Evolutionary conservation across 2,329 filamentous ascomycete genomes (phyloP).

Genomic region (Alternaria sp.): DNA sequence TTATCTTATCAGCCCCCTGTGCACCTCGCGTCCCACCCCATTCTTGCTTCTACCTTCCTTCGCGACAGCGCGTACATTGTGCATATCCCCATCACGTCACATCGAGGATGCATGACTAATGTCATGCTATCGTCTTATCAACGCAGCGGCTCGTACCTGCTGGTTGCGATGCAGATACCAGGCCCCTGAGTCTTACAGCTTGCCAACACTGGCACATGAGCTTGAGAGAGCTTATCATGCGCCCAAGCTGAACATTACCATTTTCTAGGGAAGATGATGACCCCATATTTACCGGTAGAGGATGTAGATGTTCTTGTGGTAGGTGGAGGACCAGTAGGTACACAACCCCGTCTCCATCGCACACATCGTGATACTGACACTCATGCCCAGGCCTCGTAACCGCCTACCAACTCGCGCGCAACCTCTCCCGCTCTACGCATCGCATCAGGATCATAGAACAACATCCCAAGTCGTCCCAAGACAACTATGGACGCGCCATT

Average conservation of each 20-base stretch:
- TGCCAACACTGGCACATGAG: conserved; percentile 3
- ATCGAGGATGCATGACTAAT: not conserved
- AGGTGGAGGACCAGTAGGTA: conserved; percentile 55
- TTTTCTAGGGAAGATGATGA: conserved; percentile 9
- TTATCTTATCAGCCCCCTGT: conserved; percentile 9
- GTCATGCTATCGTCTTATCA: conserved; percentile 3
- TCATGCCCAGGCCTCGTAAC: conserved; percentile 40
- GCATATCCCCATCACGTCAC: not conserved
- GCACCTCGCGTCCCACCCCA: not conserved
- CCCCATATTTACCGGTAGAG: conserved; percentile 10
- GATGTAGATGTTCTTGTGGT: conserved; percentile 32
- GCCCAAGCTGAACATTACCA: not conserved
- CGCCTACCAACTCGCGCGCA: conserved; percentile 56
- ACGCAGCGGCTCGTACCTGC: not conserved
- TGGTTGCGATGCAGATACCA: not conserved
- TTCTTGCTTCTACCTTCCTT: conserved; percentile 7
- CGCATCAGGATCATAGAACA: conserved; percentile 58
- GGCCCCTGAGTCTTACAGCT: not conserved
- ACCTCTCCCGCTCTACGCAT: conserved; percentile 48
- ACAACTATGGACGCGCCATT: conserved; percentile 61
- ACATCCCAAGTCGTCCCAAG: conserved; percentile 56
- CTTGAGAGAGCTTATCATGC: not conserved
- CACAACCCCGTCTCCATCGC: no score
- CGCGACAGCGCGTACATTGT: not conserved
- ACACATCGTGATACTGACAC: no score